Percentiles rank a stretch among this genome's conserved stretches.
Conservation (phyloP, 2,329 filamentous ascomycete genomes). For the Pseudohalonectria lignicola region DNA sequence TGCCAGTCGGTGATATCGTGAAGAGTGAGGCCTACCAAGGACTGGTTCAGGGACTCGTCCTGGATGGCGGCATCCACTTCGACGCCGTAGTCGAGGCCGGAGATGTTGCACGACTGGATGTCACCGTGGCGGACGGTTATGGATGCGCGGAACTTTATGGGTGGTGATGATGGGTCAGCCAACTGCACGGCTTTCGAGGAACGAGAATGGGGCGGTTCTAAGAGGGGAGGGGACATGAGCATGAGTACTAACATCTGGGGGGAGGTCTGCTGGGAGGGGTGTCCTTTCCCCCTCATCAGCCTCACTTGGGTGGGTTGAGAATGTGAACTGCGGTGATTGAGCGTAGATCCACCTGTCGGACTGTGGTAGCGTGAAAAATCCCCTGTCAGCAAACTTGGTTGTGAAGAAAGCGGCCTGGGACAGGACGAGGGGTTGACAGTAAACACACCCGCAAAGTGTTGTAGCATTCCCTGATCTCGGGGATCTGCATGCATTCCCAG, state of each 20-base stretch:
- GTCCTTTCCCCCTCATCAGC: constrained; percentile 47
- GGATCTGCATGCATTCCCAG: constrained; percentile 12
- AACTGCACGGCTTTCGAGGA: too few relatives aligned
- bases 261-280: constrained; percentile 33
- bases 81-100: constrained; percentile 10
- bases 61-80: constrained; percentile 4
- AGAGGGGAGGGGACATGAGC: not conserved
- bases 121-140: constrained; percentile 28
- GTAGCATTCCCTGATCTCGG: too few relatives aligned
- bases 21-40: too few relatives aligned
- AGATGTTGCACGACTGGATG: constrained; percentile 17
- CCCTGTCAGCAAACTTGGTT: too few relatives aligned
- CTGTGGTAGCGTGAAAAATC: constrained; percentile 23
- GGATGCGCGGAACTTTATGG: constrained; percentile 17
- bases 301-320: constrained; percentile 50
- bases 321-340: constrained; percentile 76
- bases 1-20: constrained; percentile 18
- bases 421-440: too few relatives aligned
- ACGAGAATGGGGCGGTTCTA: too few relatives aligned
- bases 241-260: constrained; percentile 25
- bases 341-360: constrained; percentile 67
- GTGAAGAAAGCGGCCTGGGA: too few relatives aligned
- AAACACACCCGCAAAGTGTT: too few relatives aligned
- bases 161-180: not conserved
- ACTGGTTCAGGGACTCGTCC: constrained; percentile 11